Evolutionary conservation across 2,329 filamentous ascomycete species (phyloP), one percentile per base, ranked within the genome.

Genomic region (Ophioceras dolichostomum): DNA sequence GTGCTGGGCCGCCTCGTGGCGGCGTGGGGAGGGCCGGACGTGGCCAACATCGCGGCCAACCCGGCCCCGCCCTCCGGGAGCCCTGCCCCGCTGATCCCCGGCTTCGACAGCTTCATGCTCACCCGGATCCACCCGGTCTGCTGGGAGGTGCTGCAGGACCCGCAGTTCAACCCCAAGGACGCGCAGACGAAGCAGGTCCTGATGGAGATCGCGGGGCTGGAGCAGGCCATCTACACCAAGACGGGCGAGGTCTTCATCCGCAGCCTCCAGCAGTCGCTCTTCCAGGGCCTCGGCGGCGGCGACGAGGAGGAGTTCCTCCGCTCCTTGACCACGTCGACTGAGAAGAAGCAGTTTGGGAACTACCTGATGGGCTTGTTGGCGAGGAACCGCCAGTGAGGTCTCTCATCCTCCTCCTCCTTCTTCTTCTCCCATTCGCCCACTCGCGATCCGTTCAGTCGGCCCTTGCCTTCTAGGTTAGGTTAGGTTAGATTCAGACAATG

Each of bases 41-140:
- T 82, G 27, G 67, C 74, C 10, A 70, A 66, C 26, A 70, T 78
- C 31, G 61, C 67, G 12, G 58, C 65, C 34, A 70, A 68, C 40
- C 68, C 68, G 3, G 58, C 57, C 3, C 60, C 68, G 4, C 61
- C 73, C 0, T 65, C 63, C 10, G 60, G 65, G 67, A 2, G 64
- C 4, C 40, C 75, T 4, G 55, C 60, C 10, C 76, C 76, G 10
- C 61, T 60, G 14, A 77, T 98, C 20, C 84, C 88, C 2, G 89
- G 91, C 6, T 98, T 98, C 54, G 87, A 94, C 48, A 73, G 75
- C 39, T 96, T 94, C 60, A 82, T 94, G 59, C 83, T 96, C 41
- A 76, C 83, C 31, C 76, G 83, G 17, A 94, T 98, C 62, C 89
- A 94, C 41, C 74, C 83, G 0, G 70, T 93, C 7, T 88, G 83